phyloP scores from a whole-genome alignment of 352 stramenopile species.

The Blastocystis sp. region DNA sequence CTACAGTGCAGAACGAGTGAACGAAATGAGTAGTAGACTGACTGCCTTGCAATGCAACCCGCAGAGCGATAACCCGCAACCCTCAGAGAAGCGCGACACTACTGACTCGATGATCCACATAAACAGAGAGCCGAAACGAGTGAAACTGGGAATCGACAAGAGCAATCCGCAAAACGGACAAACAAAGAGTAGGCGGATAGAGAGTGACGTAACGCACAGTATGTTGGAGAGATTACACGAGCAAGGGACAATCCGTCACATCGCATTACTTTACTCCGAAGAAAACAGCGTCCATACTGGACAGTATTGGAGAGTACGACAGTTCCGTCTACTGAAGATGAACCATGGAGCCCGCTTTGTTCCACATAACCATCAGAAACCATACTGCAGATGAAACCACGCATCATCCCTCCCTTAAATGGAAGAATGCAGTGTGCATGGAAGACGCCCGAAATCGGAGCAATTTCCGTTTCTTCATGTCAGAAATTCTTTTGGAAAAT shows the following conservation, averaged over 20 bases:
- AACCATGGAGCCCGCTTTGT: too few species aligned
- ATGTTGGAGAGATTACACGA: not conserved
- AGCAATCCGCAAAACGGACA: slow-evolving; percentile 21
- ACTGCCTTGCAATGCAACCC: not conserved
- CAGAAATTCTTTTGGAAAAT: slow-evolving; percentile 24
- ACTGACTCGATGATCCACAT: not conserved
- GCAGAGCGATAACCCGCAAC: not conserved
- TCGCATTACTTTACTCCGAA: not conserved
- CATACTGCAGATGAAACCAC: too few species aligned
- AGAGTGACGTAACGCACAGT: not conserved
- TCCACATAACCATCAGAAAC: too few species aligned
- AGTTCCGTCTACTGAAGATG: not conserved
- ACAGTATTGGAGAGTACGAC: not conserved
- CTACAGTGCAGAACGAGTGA: not conserved
- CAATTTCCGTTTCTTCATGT: not conserved
- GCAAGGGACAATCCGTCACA: not conserved
- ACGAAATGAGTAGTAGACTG: slow-evolving; percentile 3
- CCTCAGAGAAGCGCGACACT: not conserved
- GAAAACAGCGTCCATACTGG: not conserved
- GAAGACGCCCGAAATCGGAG: not conserved
- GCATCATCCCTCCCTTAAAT: too few species aligned
- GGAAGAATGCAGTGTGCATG: slow-evolving; percentile 1
- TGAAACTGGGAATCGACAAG: slow-evolving; percentile 1
- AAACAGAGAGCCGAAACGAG: slow-evolving; percentile 49
- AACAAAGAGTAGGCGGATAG: slow-evolving; percentile 19